Evolutionary conservation across 2,329 filamentous ascomycete genomes (phyloP).

Genomic region (Neofusicoccum parvum): DNA sequence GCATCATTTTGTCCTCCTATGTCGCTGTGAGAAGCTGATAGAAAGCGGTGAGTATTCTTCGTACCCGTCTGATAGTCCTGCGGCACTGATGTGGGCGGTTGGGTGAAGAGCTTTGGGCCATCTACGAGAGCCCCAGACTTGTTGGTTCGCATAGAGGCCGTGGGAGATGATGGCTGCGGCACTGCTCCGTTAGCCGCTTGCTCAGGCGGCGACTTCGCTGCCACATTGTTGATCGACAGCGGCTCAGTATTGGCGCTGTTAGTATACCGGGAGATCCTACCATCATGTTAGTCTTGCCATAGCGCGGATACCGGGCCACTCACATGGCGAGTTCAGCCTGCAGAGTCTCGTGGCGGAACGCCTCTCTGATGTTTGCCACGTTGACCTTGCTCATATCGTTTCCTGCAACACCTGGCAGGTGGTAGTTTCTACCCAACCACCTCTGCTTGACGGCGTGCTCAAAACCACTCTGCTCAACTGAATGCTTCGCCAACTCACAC

Average conservation of each 20-base stretch:
- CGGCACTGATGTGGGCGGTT: conserved; percentile 33
- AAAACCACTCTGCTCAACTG: conserved; percentile 91
- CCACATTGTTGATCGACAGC: conserved; percentile 39
- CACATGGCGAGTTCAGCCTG: conserved; percentile 83
- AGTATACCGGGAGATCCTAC: conserved; percentile 47
- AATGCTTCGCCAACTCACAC: conserved; percentile 97
- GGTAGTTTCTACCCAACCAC: conserved; percentile 82
- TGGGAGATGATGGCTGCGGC: conserved; percentile 33
- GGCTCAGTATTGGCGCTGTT: conserved; percentile 35
- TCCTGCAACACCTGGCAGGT: conserved; percentile 75
- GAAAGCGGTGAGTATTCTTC: conserved; percentile 28
- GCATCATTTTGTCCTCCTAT: background rate
- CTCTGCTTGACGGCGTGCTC: conserved; percentile 85
- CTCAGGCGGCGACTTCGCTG: conserved; percentile 34
- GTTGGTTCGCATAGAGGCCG: conserved; percentile 44
- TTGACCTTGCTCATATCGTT: conserved; percentile 97
- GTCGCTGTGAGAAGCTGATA: conserved; percentile 13
- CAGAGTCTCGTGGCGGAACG: conserved; percentile 85
- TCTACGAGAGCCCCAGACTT: conserved; percentile 39
- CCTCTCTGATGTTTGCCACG: conserved; percentile 87
- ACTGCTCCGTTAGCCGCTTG: background rate
- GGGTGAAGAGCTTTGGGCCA: conserved; percentile 28
- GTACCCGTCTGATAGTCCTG: conserved; percentile 24
- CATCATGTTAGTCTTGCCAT: background rate
- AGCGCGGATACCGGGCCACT: conserved; percentile 39